Evolutionary conservation across 139 green algal genomes (phyloP).

Genomic region (Diplosphaera chodatii): DNA sequence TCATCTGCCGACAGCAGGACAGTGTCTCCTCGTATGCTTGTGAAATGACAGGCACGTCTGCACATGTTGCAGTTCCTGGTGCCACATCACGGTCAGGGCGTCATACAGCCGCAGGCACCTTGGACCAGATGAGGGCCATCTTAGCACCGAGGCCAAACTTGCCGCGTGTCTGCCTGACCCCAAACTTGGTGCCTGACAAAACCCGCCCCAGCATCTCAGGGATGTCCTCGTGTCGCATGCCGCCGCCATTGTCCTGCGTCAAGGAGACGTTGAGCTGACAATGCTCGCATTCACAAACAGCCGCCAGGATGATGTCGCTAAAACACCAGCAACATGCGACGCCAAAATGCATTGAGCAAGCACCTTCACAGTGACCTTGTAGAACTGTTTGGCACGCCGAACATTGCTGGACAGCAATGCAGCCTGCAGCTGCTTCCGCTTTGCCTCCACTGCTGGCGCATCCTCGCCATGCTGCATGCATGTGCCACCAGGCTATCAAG

Average conservation of each 20-base stretch:
- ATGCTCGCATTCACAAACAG: too few species aligned
- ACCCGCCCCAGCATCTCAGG: conserved; percentile 91
- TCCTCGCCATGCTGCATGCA: conserved; percentile 55
- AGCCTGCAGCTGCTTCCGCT: conserved; percentile 36
- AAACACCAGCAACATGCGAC: too few species aligned
- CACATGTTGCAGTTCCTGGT: too few species aligned
- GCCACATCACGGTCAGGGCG: too few species aligned
- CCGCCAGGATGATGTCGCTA: too few species aligned
- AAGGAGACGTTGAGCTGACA: background rate
- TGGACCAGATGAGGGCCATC: conserved; percentile 96
- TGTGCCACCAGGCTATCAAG: too few species aligned
- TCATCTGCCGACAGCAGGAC: conserved; percentile 62
- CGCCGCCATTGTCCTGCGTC: conserved; percentile 85
- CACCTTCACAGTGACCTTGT: conserved; percentile 75
- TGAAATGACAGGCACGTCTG: background rate
- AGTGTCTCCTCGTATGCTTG: background rate
- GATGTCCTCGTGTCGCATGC: conserved; percentile 93
- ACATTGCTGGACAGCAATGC: conserved; percentile 18
- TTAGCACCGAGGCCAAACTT: conserved; percentile 98
- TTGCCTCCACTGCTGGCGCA: conserved; percentile 25
- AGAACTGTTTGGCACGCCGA: conserved; percentile 58
- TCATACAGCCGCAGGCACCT: conserved; percentile 8
- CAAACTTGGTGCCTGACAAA: conserved; percentile 93
- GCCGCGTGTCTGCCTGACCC: conserved; percentile 87
- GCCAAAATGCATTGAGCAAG: too few species aligned